Percentiles rank a stretch among this genome's conserved stretches.
phyloP scores from a whole-genome alignment of 306 rosid species.

The Vachellia pachyceras region DNA sequence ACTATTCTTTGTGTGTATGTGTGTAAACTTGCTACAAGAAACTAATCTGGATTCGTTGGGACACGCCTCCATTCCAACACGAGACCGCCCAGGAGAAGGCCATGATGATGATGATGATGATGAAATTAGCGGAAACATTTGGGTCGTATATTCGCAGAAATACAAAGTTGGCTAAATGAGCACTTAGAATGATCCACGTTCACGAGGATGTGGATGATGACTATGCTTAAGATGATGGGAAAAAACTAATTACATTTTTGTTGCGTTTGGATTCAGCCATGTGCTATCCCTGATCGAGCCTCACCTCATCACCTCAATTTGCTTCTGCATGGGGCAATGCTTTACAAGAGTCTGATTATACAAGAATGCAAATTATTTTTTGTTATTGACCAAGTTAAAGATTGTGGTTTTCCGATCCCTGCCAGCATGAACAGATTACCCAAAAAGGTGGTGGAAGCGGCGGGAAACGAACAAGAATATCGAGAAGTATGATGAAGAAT shows the following conservation, averaged over 20 bases:
- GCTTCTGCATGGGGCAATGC: not conserved
- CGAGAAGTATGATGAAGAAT: not conserved
- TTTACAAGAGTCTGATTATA: not conserved
- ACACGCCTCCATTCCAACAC: too few relatives aligned
- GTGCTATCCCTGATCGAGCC: too few relatives aligned
- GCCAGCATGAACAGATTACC: slow-evolving; percentile 27
- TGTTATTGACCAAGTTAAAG: slow-evolving; percentile 19
- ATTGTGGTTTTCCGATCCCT: slow-evolving; percentile 25
- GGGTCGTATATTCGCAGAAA: not conserved
- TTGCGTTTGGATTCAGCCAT: not conserved
- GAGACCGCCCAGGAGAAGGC: too few relatives aligned
- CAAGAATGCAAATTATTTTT: not conserved
- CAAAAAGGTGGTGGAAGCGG: slow-evolving; percentile 7
- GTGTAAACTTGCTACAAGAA: too few relatives aligned
- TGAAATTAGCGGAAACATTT: not conserved
- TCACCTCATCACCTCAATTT: not conserved
- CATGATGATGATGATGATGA: too few relatives aligned
- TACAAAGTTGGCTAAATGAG: not conserved
- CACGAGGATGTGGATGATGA: not conserved
- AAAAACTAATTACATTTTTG: not conserved
- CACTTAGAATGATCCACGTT: not conserved
- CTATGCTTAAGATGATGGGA: too few relatives aligned
- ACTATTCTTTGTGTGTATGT: too few relatives aligned
- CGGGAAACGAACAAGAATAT: slow-evolving; percentile 27
- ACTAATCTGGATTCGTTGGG: too few relatives aligned